These are phyloP conservation scores for Pleurotus citrinopileatus DNA, from an alignment of 768 basidiomycete genomes.

Conservation along the genomic window DNA sequence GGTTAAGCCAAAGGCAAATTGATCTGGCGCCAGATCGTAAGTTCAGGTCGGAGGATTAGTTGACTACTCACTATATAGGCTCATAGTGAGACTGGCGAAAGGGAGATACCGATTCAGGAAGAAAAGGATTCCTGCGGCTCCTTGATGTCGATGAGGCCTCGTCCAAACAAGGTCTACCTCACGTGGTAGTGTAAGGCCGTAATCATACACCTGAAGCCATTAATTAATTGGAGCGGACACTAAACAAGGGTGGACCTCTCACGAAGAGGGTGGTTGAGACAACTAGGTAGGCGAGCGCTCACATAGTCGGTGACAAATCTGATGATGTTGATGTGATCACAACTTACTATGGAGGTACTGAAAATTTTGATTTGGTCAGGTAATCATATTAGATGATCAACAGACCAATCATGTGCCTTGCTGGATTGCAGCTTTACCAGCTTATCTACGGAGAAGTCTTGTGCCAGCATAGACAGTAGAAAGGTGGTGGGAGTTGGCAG, in stretches of 20 bases:
- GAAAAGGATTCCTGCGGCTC: conserved; percentile 7
- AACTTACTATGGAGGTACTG: not conserved
- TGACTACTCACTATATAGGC: not conserved
- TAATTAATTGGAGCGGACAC: too few relatives aligned
- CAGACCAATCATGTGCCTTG: too few relatives aligned
- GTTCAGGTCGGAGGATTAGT: not conserved
- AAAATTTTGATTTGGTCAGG: too few relatives aligned
- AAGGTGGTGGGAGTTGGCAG: not conserved
- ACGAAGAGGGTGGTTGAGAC: not conserved
- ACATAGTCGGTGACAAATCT: not conserved
- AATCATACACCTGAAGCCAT: not conserved
- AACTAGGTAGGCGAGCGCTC: not conserved
- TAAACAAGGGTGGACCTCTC: too few relatives aligned
- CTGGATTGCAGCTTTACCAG: too few relatives aligned
- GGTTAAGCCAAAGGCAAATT: not conserved
- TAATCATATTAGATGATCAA: too few relatives aligned
- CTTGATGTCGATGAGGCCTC: not conserved
- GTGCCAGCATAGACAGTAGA: not conserved
- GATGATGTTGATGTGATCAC: not conserved
- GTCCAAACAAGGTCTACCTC: conserved; percentile 19
- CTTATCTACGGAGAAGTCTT: not conserved
- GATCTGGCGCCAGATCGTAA: not conserved
- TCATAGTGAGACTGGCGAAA: not conserved
- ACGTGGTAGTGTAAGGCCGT: conserved; percentile 12
- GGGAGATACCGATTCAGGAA: conserved; percentile 1